Conservation (phyloP, 2,329 filamentous ascomycete species). For the Trichoderma gracile region DNA sequence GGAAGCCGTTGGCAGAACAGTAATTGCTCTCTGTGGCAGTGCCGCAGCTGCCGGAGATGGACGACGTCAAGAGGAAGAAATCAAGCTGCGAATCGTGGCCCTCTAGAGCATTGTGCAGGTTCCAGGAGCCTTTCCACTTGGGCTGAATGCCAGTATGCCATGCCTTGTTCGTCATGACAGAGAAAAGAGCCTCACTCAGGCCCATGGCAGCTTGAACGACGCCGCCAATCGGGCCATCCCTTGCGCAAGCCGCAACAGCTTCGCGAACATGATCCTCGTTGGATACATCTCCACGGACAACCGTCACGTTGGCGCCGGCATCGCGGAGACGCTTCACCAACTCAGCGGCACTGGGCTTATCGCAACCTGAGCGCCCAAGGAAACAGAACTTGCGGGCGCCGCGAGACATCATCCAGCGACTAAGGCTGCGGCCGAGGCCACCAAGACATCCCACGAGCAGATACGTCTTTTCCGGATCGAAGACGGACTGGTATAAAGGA, state of each 20-base stretch:
- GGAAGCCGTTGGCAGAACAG: conserved; percentile 44
- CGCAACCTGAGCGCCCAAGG: conserved; percentile 29
- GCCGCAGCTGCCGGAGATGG: conserved; percentile 39
- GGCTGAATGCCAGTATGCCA: conserved; percentile 34
- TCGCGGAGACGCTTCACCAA: conserved; percentile 30
- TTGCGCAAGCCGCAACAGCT: conserved; percentile 27
- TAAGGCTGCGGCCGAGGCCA: conserved; percentile 36
- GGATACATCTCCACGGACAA: conserved; percentile 40
- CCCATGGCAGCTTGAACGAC: conserved; percentile 47
- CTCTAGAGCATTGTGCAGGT: conserved; percentile 34
- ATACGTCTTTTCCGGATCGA: conserved; percentile 30
- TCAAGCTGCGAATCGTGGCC: conserved; percentile 30
- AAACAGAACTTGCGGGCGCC: conserved; percentile 35
- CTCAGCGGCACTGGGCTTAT: conserved; percentile 32
- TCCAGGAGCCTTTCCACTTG: conserved; percentile 41
- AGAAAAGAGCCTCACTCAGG: conserved; percentile 36
- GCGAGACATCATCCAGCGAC: conserved; percentile 36
- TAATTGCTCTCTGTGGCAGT: conserved; percentile 44
- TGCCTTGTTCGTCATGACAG: conserved; percentile 39
- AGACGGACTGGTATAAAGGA: neutral
- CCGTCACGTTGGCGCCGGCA: conserved; percentile 32
- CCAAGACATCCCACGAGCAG: conserved; percentile 36
- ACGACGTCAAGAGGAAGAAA: conserved; percentile 42
- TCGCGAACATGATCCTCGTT: conserved; percentile 34
- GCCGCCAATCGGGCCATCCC: conserved; percentile 39